Conservation (phyloP, 345 rosid species). For the Aegle marmelos region DNA sequence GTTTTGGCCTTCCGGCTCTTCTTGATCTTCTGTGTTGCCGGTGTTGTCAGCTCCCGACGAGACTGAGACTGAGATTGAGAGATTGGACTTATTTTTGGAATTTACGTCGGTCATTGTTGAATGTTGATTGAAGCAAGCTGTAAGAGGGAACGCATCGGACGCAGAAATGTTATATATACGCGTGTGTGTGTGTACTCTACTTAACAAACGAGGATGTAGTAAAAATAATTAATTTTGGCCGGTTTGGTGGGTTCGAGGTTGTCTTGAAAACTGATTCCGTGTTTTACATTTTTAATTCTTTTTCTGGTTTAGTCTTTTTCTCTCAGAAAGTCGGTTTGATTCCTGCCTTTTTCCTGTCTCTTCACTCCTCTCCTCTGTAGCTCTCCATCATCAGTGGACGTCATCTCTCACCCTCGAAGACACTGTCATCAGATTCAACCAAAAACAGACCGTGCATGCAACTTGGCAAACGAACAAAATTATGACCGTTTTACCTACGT, state of each 20-base stretch:
- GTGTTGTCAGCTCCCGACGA: neutral
- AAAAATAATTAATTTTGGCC: neutral
- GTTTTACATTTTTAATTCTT: no score
- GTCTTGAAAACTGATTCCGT: constrained; percentile 4
- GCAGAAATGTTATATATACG: no score
- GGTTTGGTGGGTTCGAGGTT: constrained; percentile 11
- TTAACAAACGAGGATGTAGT: neutral
- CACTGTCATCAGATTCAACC: neutral
- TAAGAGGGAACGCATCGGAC: neutral
- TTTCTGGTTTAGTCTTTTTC: neutral
- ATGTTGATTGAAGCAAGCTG: neutral
- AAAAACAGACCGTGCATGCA: no score
- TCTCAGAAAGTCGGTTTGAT: neutral
- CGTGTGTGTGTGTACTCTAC: no score
- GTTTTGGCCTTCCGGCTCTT: constrained; percentile 11
- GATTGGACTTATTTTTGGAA: constrained; percentile 2
- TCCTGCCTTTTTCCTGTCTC: neutral
- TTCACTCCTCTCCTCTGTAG: neutral
- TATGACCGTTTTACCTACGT: no score
- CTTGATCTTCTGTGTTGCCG: constrained; percentile 14
- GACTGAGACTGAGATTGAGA: neutral
- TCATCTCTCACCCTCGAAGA: neutral
- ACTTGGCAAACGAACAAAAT: no score
- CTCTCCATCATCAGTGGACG: neutral
- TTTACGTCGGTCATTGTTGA: constrained; percentile 17